Evolutionary conservation across 306 rosid genomes (phyloP).

Genomic region (Quercus engelmannii): DNA sequence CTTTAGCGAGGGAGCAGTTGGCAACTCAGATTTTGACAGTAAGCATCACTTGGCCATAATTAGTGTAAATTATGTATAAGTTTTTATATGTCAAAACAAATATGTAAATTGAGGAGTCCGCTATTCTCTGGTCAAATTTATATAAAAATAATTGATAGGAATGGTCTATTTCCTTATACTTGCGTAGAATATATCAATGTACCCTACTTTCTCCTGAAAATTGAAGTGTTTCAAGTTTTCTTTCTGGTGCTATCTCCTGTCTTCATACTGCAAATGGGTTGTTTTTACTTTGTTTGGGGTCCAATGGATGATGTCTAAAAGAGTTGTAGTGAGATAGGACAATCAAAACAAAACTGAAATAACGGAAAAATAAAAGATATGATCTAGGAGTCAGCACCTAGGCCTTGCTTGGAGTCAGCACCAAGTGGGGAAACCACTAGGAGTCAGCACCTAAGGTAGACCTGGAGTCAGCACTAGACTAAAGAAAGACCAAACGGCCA

Average conservation of each 20-base stretch:
- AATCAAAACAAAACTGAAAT: no score
- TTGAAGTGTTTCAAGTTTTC: background rate
- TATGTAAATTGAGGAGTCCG: background rate
- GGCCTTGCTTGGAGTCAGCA: no score
- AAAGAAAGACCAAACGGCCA: no score
- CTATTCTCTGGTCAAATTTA: background rate
- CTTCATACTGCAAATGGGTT: background rate
- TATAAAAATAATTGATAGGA: background rate
- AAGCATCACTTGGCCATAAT: conserved; percentile 27
- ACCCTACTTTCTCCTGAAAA: conserved; percentile 9
- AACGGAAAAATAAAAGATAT: no score
- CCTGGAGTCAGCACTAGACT: no score
- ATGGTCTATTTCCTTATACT: background rate
- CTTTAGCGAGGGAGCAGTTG: conserved; percentile 85
- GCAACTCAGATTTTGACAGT: conserved; percentile 89
- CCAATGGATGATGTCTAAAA: no score
- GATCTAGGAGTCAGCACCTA: no score
- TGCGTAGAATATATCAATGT: background rate
- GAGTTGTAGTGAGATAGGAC: no score
- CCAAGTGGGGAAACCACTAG: no score
- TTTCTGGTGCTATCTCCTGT: conserved; percentile 8
- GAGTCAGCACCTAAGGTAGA: no score
- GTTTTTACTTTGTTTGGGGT: background rate
- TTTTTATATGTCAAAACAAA: background rate
- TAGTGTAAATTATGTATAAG: background rate